Conservation (phyloP, 2,329 filamentous ascomycete genomes). For the Emericellopsis atlantica region DNA sequence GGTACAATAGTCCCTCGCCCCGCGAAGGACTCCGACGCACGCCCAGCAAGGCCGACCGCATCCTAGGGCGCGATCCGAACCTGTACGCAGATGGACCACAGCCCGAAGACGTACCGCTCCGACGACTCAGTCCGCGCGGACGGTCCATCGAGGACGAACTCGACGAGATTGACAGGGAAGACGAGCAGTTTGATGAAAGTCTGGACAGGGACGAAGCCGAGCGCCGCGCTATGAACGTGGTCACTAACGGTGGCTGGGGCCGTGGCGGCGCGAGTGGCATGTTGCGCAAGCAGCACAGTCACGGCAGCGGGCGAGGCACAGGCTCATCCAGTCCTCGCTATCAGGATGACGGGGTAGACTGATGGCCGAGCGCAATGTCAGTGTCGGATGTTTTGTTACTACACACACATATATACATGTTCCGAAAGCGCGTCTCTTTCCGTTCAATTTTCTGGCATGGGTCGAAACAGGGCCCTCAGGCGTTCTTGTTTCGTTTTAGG, state of each 20-base stretch:
- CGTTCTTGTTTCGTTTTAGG: too few relatives aligned
- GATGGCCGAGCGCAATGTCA: slow-evolving; percentile 1
- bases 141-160: slow-evolving; percentile 29
- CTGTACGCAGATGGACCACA: slow-evolving; percentile 37
- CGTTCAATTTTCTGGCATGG: too few relatives aligned
- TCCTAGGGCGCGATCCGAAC: slow-evolving; percentile 44
- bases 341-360: slow-evolving; percentile 20
- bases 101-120: slow-evolving; percentile 24
- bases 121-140: slow-evolving; percentile 32
- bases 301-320: neutral
- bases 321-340: slow-evolving; percentile 1
- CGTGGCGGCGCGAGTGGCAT: slow-evolving; percentile 28
- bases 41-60: slow-evolving; percentile 44
- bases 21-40: slow-evolving; percentile 17
- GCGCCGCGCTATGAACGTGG: slow-evolving; percentile 30
- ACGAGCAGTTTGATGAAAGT: slow-evolving; percentile 14
- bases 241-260: slow-evolving; percentile 24
- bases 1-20: neutral
- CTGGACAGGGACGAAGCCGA: slow-evolving; percentile 28
- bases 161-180: slow-evolving; percentile 24
- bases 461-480: too few relatives aligned
- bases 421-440: too few relatives aligned
- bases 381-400: neutral
- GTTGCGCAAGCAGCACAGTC: slow-evolving; percentile 17
- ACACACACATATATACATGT: too few relatives aligned